Conservation (phyloP, 805 yeast genomes). For the Barnettozyma sucrosica region DNA sequence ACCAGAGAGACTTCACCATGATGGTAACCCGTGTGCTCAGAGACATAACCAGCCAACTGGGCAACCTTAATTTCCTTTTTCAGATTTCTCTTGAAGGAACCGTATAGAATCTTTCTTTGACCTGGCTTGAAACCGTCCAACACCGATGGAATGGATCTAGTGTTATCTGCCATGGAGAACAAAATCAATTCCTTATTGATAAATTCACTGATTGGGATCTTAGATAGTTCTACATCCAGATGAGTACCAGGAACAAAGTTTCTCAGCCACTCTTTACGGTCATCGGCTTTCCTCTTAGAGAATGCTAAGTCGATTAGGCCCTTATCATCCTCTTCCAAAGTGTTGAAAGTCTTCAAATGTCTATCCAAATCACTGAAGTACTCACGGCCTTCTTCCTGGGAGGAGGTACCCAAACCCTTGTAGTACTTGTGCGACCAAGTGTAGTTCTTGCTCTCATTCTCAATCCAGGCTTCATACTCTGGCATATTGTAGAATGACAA, state of each 20-base stretch:
- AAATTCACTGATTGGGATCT: constrained; percentile 87
- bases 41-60: constrained; percentile 82
- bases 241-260: constrained; percentile 89
- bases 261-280: constrained; percentile 94
- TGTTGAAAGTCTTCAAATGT: constrained; percentile 81
- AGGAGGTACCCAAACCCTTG: constrained; percentile 97
- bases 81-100: constrained; percentile 78
- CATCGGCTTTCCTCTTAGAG: constrained; percentile 92
- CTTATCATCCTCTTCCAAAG: constrained; percentile 72
- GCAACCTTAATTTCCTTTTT: constrained; percentile 80
- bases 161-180: constrained; percentile 94
- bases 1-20: constrained; percentile 89
- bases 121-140: constrained; percentile 97
- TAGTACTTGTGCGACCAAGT: constrained; percentile 93
- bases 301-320: constrained; percentile 85
- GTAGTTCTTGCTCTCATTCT: constrained; percentile 62
- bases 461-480: constrained; percentile 92
- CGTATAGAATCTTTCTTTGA: constrained; percentile 88
- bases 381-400: constrained; percentile 74
- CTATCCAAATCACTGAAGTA: constrained; percentile 80
- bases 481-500: constrained; percentile 91
- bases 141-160: constrained; percentile 90
- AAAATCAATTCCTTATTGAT: constrained; percentile 92
- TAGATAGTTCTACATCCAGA: constrained; percentile 67
- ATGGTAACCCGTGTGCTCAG: constrained; percentile 87